Evolutionary conservation across 805 yeast genomes (phyloP).

Genomic region (Saturnispora diversa): DNA sequence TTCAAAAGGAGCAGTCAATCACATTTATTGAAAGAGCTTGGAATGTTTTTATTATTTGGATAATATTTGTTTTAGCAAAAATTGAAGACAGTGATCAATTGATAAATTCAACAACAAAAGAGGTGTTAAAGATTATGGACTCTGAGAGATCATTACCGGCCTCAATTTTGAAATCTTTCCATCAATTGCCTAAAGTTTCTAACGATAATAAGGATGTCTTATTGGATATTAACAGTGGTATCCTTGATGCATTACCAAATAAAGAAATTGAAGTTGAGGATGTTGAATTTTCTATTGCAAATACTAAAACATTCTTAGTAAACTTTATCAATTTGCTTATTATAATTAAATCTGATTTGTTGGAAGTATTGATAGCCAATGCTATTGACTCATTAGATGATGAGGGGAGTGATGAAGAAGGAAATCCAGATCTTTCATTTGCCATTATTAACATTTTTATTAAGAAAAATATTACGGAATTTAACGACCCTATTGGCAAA

Average conservation of each 20-base stretch:
- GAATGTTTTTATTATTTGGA: constrained; percentile 21
- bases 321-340: constrained; percentile 21
- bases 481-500: constrained; percentile 24
- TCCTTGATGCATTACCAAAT: constrained; percentile 22
- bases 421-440: constrained; percentile 23
- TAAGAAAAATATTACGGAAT: constrained; percentile 17
- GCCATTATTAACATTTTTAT: constrained; percentile 25
- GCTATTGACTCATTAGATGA: constrained; percentile 25
- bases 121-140: constrained; percentile 18
- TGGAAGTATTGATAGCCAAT: constrained; percentile 19
- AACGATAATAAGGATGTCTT: constrained; percentile 19
- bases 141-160: constrained; percentile 14
- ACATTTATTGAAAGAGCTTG: constrained; percentile 24
- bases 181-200: constrained; percentile 13
- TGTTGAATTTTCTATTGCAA: too few species aligned
- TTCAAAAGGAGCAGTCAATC: constrained; percentile 20
- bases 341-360: constrained; percentile 16
- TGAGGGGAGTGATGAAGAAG: constrained; percentile 12
- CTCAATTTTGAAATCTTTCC: constrained; percentile 10
- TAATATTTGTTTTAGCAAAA: constrained; percentile 1
- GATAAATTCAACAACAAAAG: constrained; percentile 11
- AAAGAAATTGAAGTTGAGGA: constrained; percentile 16
- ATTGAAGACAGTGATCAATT: constrained; percentile 8
- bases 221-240: constrained; percentile 19
- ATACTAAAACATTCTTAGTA: too few species aligned